Evolutionary conservation across 225 moss, liverwort and hornwort genomes (phyloP).

Genomic region (Asterella californica): DNA sequence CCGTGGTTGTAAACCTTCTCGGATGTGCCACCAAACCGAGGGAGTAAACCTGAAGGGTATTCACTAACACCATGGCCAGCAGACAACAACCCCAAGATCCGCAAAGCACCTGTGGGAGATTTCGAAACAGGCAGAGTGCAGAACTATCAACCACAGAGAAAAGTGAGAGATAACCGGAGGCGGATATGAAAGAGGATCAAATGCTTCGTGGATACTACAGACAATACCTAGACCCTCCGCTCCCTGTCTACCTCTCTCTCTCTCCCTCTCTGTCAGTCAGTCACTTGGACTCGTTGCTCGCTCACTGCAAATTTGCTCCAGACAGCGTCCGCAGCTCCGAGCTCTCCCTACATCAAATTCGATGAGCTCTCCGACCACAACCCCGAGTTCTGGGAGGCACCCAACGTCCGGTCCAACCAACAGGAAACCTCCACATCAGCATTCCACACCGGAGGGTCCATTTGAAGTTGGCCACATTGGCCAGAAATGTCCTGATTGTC

Average conservation of each 20-base stretch:
- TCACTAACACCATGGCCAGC: not conserved
- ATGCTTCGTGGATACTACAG: not conserved
- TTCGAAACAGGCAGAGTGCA: slow-evolving; percentile 4
- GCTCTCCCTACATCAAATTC: not conserved
- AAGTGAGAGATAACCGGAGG: slow-evolving; percentile 19
- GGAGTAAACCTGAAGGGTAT: not conserved
- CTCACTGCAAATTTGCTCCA: not conserved
- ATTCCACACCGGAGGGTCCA: not conserved
- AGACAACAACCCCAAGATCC: not conserved
- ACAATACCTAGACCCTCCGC: not conserved
- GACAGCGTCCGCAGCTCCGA: not conserved
- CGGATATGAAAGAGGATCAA: not conserved
- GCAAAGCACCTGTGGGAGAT: not conserved
- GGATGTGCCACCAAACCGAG: no score
- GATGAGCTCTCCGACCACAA: not conserved
- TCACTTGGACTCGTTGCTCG: not conserved
- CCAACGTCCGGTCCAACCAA: not conserved
- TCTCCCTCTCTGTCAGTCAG: not conserved
- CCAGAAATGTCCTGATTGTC: not conserved
- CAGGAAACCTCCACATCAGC: not conserved
- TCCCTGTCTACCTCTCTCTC: not conserved
- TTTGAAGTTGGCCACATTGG: not conserved
- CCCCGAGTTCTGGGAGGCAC: not conserved
- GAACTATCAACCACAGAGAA: not conserved
- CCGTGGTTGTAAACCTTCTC: not conserved